A percentile compares a stretch with the other conserved stretches of the same genome.
Conservation (phyloP, 352 stramenopile genomes). For the Phytopythium montanum region DNA sequence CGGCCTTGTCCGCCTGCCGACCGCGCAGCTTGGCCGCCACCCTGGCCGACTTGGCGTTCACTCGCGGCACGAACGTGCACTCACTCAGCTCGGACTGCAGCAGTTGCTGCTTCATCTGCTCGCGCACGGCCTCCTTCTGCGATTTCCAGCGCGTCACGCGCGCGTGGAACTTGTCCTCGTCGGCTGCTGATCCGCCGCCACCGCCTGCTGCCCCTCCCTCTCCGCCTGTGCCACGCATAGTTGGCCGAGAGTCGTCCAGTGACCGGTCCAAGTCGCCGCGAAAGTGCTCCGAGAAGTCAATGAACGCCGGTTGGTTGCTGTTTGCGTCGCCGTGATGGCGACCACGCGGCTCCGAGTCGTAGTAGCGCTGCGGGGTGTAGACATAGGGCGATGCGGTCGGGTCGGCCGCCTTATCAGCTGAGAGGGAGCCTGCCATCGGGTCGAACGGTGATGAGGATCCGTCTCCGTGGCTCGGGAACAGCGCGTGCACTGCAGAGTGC, state of each 20-base stretch:
- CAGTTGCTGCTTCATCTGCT: constrained; percentile 80
- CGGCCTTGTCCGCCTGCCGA: constrained; percentile 18
- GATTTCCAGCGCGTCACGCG: constrained; percentile 76
- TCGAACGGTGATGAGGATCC: not conserved
- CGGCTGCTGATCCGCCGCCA: constrained; percentile 17
- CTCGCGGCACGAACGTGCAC: constrained; percentile 71
- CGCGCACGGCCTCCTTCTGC: constrained; percentile 68
- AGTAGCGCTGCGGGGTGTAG: constrained; percentile 22
- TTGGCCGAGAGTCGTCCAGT: not conserved
- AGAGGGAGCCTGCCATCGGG: not conserved
- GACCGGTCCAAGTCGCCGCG: constrained; percentile 26
- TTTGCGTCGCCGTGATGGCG: not conserved
- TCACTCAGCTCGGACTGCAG: constrained; percentile 69
- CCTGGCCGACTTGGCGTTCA: constrained; percentile 75
- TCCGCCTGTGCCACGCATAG: constrained; percentile 2
- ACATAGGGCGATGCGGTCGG: constrained; percentile 14
- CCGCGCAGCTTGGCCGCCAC: constrained; percentile 57
- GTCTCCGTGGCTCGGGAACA: not conserved
- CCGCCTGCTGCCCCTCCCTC: constrained; percentile 9
- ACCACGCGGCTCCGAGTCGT: not conserved
- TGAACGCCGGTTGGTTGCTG: constrained; percentile 26
- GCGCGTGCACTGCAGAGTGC: not conserved
- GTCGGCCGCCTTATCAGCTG: not conserved
- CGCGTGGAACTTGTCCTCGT: constrained; percentile 57
- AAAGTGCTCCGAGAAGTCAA: constrained; percentile 52